phyloP scores from a whole-genome alignment of 805 yeast genomes.

The Saccharomycopsis fermentans region DNA sequence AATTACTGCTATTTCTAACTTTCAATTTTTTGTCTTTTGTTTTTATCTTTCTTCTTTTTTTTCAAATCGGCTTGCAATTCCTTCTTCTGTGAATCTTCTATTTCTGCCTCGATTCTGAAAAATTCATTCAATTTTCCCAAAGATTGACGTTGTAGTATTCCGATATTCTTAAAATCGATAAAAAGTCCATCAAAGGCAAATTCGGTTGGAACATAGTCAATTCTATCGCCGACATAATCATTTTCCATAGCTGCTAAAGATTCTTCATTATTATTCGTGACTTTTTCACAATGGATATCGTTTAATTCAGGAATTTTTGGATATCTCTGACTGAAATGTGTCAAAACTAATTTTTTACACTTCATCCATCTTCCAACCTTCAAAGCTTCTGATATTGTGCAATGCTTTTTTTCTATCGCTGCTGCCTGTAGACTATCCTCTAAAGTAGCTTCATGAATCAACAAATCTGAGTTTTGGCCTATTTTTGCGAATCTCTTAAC shows the following conservation, averaged over 20 bases:
- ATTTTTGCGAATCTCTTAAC: conserved; percentile 45
- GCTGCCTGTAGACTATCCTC: conserved; percentile 70
- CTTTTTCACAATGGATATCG: conserved; percentile 20
- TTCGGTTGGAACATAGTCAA: conserved; percentile 14
- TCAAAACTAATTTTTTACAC: conserved; percentile 59
- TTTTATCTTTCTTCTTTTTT: not conserved
- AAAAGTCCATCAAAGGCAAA: conserved; percentile 64
- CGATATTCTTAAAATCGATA: conserved; percentile 35
- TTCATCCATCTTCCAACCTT: conserved; percentile 60
- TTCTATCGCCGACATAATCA: not conserved
- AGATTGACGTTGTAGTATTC: conserved; percentile 14
- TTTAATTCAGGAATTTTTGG: conserved; percentile 37
- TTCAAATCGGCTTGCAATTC: not conserved
- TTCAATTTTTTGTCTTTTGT: not conserved
- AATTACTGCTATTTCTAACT: not conserved
- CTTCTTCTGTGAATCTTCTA: not conserved
- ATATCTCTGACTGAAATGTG: conserved; percentile 91
- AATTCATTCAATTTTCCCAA: not conserved
- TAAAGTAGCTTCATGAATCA: conserved; percentile 90
- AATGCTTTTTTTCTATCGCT: conserved; percentile 74
- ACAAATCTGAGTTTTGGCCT: conserved; percentile 58
- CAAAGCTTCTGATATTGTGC: conserved; percentile 84
- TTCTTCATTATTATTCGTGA: conserved; percentile 24
- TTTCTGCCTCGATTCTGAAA: not conserved
- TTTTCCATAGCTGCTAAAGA: not conserved